Conservation (phyloP, 129 eudicot genomes). For the Flaveria robusta region DNA sequence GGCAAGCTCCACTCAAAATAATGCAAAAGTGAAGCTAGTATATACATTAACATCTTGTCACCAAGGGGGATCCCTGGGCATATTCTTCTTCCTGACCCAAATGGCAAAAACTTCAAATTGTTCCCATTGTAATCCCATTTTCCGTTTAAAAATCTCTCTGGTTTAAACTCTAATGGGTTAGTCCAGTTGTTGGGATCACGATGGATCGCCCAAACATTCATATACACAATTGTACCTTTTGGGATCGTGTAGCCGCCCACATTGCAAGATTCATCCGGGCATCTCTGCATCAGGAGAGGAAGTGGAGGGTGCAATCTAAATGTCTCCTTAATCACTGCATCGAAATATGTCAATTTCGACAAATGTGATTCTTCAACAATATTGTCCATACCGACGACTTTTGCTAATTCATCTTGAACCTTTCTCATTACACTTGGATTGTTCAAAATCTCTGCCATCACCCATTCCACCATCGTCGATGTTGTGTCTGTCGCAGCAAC, state of each 20-base stretch:
- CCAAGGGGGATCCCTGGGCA: not conserved
- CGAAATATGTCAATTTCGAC: not conserved
- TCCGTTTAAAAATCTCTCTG: slow-evolving; percentile 4
- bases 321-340: slow-evolving; percentile 7
- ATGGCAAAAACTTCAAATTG: slow-evolving; percentile 1
- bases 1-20: not conserved
- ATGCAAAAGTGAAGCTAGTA: not conserved
- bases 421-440: not conserved
- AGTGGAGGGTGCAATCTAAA: slow-evolving; percentile 14
- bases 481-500: not conserved
- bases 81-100: slow-evolving; percentile 12
- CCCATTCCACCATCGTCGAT: slow-evolving; percentile 16
- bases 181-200: not conserved
- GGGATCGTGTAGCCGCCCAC: slow-evolving; percentile 12
- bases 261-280: slow-evolving; percentile 10
- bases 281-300: not conserved
- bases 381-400: not conserved
- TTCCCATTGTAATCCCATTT: not conserved
- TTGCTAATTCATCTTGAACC: slow-evolving; percentile 10
- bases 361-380: slow-evolving; percentile 7
- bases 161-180: slow-evolving; percentile 17
- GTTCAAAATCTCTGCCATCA: slow-evolving; percentile 13
- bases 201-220: slow-evolving; percentile 23
- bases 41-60: slow-evolving; percentile 1
- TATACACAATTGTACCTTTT: not conserved